Base-by-base conservation (phyloP, 2,329 filamentous ascomycete genomes). In the Atkinsonella hypoxylon region DNA sequence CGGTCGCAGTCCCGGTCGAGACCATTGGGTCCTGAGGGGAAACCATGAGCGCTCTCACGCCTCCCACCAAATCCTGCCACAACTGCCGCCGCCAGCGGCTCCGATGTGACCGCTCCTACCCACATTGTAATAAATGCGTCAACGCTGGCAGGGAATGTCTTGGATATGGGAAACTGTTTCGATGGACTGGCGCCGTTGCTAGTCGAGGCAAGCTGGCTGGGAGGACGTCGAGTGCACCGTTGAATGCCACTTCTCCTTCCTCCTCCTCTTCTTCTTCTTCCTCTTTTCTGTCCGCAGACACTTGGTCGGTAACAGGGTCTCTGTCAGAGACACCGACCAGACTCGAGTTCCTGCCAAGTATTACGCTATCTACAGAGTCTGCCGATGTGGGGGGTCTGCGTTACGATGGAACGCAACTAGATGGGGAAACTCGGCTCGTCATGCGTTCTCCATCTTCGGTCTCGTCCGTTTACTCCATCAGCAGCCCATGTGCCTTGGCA, bases 21-120 rank as follows among this genome's bases (percentile, higher is more conserved):
- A 10, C 15, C 34, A 5, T 36, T 36, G 34, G 39, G 20, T 45
- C 26, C 22, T 12, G 2, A 7, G 26, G 26, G 26, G 26, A 26
- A 39, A 50, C 41, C n/a, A 50, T 50, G 48, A 45, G 42, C 48
- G 32, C 42, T 43, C 41, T 50, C 48, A 51, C 59, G 48, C 53
- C 54, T 55, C 62, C 62, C 53, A 58, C 57, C 47, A 68, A 68
- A 56, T 60, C 65, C 42, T 78, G 75, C 59, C 75, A 78, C 65
- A 78, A 76, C 64, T 78, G 75, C 61, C 71, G 75, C 48, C 72
- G 73, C 49, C 70, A 70, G 54, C 70, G 75, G 50, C 71, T 76
- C 61, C 73, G 73, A 55, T 78, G 75, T 62, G 75, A 78, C 58
- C 69, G 72, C 47, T 70, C 73, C 36, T 63, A 72, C 43, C 75